phyloP scores from a whole-genome alignment of 2,329 filamentous ascomycete genomes.

The Pezicula neosporulosa region DNA sequence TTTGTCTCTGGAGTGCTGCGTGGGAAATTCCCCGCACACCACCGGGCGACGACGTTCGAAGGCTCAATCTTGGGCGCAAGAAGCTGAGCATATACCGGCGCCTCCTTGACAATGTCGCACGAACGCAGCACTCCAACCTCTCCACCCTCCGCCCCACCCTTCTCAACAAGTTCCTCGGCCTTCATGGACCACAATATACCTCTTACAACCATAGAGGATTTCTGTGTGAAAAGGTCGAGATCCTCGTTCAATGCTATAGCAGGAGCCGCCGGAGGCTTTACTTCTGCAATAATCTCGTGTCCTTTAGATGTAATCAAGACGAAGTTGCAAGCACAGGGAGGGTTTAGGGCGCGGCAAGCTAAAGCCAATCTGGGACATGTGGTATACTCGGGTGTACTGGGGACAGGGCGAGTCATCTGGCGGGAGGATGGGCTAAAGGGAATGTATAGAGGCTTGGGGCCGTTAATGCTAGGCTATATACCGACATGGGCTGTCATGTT shows the following conservation, averaged over 20 bases:
- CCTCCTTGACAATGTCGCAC: slow-evolving; percentile 40
- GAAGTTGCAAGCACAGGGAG: slow-evolving; percentile 92
- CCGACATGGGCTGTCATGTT: slow-evolving; percentile 99
- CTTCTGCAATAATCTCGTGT: slow-evolving; percentile 91
- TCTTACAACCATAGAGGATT: slow-evolving; percentile 48
- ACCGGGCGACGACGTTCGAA: slow-evolving; percentile 39
- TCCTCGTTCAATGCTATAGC: slow-evolving; percentile 77
- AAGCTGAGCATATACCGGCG: slow-evolving; percentile 34
- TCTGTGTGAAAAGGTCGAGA: slow-evolving; percentile 53
- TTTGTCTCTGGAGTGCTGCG: slow-evolving; percentile 53
- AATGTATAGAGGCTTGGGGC: slow-evolving; percentile 89
- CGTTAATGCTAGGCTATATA: slow-evolving; percentile 92
- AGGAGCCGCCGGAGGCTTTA: slow-evolving; percentile 85
- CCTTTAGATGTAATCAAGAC: slow-evolving; percentile 99
- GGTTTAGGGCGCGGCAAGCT: slow-evolving; percentile 52
- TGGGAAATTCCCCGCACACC: slow-evolving; percentile 57
- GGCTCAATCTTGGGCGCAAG: slow-evolving; percentile 33
- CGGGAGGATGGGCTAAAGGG: slow-evolving; percentile 83
- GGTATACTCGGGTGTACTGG: slow-evolving; percentile 81
- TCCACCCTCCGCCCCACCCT: slow-evolving; percentile 16
- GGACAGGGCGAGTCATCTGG: slow-evolving; percentile 84
- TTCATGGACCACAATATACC: slow-evolving; percentile 15
- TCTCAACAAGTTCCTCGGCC: slow-evolving; percentile 10
- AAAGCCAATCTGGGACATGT: slow-evolving; percentile 36
- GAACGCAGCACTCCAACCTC: slow-evolving; percentile 35